A percentile compares a stretch with the other conserved stretches of the same genome.
These are phyloP conservation scores for Cordyceps javanica DNA, from an alignment of 2,329 filamentous ascomycete genomes.

Conservation along the genomic window DNA sequence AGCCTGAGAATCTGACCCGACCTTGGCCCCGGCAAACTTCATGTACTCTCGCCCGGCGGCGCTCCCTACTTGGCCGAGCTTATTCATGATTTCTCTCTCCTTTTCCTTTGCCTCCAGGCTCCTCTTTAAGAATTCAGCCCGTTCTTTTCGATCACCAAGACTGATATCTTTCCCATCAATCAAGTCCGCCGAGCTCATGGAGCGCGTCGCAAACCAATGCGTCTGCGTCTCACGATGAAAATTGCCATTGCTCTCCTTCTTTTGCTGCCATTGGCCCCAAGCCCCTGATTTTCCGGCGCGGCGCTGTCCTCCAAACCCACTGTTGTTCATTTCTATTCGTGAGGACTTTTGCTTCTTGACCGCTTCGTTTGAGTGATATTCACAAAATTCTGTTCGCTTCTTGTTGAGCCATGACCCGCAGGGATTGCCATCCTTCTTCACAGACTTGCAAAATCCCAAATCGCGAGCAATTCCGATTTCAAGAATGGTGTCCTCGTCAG, in stretches of 20 bases:
- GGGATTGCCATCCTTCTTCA: slow-evolving; percentile 75
- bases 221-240: slow-evolving; percentile 55
- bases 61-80: slow-evolving; percentile 56
- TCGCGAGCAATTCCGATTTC: slow-evolving; percentile 83
- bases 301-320: slow-evolving; percentile 40
- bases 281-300: slow-evolving; percentile 16
- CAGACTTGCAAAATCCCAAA: slow-evolving; percentile 78
- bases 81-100: slow-evolving; percentile 65
- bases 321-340: slow-evolving; percentile 74
- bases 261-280: slow-evolving; percentile 20
- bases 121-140: slow-evolving; percentile 60
- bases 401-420: slow-evolving; percentile 85
- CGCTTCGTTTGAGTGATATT: slow-evolving; percentile 82
- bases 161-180: slow-evolving; percentile 59
- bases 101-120: slow-evolving; percentile 61
- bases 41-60: slow-evolving; percentile 69
- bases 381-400: slow-evolving; percentile 83
- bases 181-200: slow-evolving; percentile 51
- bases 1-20: not conserved
- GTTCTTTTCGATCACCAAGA: slow-evolving; percentile 52
- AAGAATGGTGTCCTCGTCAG: slow-evolving; percentile 80
- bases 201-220: slow-evolving; percentile 47
- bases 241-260: slow-evolving; percentile 27
- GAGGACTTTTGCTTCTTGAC: slow-evolving; percentile 60
- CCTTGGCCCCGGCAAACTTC: slow-evolving; percentile 30